Conservation (phyloP, 2,329 filamentous ascomycete genomes). For the Endocalyx cinctus region DNA sequence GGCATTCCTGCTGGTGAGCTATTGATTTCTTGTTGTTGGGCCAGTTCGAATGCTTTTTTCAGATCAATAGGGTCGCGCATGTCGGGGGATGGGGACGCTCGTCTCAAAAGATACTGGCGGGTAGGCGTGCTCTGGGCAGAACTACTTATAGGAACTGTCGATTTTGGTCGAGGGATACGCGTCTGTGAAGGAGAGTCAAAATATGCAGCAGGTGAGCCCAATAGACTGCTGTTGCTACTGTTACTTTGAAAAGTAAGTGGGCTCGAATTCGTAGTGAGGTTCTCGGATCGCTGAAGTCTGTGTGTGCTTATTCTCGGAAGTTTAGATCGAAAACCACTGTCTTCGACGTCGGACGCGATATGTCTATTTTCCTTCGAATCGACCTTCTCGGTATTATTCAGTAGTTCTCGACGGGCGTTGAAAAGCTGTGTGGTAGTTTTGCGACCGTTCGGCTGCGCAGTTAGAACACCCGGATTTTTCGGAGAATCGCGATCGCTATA, state of each 20-base stretch:
- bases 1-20: constrained; percentile 17
- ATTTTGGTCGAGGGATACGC: constrained; percentile 22
- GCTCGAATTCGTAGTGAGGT: constrained; percentile 6
- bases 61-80: constrained; percentile 25
- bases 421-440: constrained; percentile 16
- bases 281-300: constrained; percentile 9
- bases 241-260: constrained; percentile 8
- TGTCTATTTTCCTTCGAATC: constrained; percentile 19
- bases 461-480: constrained; percentile 13
- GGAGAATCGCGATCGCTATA: constrained; percentile 19
- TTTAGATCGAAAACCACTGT: no score
- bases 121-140: constrained; percentile 2
- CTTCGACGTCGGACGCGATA: constrained; percentile 17
- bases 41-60: constrained; percentile 22
- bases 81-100: constrained; percentile 8
- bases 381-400: constrained; percentile 9
- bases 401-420: constrained; percentile 9
- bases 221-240: constrained; percentile 7
- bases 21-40: constrained; percentile 11
- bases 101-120: constrained; percentile 5
- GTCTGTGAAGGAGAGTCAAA: constrained; percentile 18
- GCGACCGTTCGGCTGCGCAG: constrained; percentile 20
- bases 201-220: constrained; percentile 12
- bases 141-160: constrained; percentile 3
- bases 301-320: constrained; percentile 3